A percentile compares a stretch with the other conserved stretches of the same genome.
phyloP scores from a whole-genome alignment of 768 basidiomycete genomes.

The Holtermanniella nyarrowii region DNA sequence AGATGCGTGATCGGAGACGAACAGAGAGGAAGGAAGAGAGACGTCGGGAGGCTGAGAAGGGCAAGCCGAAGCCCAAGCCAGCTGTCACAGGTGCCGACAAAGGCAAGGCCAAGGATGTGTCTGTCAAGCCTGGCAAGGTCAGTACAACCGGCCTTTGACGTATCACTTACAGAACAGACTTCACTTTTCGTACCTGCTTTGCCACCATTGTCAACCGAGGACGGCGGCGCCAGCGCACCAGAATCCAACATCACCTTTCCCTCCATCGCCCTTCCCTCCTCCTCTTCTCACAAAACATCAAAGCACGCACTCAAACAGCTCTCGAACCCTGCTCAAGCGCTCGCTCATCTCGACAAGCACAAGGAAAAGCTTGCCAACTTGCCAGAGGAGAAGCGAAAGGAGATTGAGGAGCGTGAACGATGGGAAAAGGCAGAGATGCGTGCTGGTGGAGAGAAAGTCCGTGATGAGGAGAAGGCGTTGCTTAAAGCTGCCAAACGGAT shows the following conservation, averaged over 20 bases:
- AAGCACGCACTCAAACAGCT: slow-evolving; percentile 58
- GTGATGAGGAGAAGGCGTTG: slow-evolving; percentile 68
- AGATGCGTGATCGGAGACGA: slow-evolving; percentile 71
- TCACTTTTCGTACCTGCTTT: slow-evolving; percentile 34
- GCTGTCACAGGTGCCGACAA: slow-evolving; percentile 22
- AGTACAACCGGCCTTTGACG: neutral
- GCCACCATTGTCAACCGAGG: slow-evolving; percentile 4
- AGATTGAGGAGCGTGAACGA: slow-evolving; percentile 66
- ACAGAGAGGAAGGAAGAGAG: slow-evolving; percentile 80
- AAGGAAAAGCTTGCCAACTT: slow-evolving; percentile 66
- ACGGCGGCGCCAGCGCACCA: slow-evolving; percentile 4
- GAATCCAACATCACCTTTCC: slow-evolving; percentile 62
- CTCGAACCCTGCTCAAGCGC: slow-evolving; percentile 69
- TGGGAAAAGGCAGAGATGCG: slow-evolving; percentile 85
- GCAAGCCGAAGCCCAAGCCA: slow-evolving; percentile 17
- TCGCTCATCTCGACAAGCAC: slow-evolving; percentile 64
- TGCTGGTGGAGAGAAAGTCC: slow-evolving; percentile 81
- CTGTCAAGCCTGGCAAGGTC: slow-evolving; percentile 33
- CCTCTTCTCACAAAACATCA: slow-evolving; percentile 39
- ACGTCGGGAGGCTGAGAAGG: slow-evolving; percentile 51
- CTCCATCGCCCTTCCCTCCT: slow-evolving; percentile 47
- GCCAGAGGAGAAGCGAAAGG: slow-evolving; percentile 73
- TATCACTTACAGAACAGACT: slow-evolving; percentile 14
- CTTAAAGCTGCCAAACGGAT: slow-evolving; percentile 90
- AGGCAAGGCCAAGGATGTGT: slow-evolving; percentile 39